Conservation (phyloP, 2,329 filamentous ascomycete genomes). For the Myriosclerotinia duriaeana region DNA sequence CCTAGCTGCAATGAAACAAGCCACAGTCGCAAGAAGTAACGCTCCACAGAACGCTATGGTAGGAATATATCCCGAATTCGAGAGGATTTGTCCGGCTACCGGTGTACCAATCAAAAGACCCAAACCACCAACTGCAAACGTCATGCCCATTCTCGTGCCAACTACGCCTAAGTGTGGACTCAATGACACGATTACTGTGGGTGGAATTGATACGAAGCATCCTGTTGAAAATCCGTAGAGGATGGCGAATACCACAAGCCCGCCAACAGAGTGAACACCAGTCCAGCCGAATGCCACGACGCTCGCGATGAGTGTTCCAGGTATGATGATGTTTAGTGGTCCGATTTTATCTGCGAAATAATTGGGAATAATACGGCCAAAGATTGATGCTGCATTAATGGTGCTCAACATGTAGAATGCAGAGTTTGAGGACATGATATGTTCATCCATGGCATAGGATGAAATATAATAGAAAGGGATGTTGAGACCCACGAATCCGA, state of each 20-base stretch:
- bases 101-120: conserved; percentile 28
- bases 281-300: conserved; percentile 27
- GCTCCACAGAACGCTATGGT: conserved; percentile 18
- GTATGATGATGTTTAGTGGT: conserved; percentile 41
- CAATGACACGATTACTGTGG: conserved; percentile 25
- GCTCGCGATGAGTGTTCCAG: conserved; percentile 24
- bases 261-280: conserved; percentile 23
- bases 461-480: conserved; percentile 32
- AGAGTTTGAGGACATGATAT: conserved; percentile 25
- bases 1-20: conserved; percentile 11
- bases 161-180: conserved; percentile 23
- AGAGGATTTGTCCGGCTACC: conserved; percentile 19
- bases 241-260: conserved; percentile 26
- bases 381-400: conserved; percentile 31
- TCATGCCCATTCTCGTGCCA: conserved; percentile 28
- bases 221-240: conserved; percentile 32
- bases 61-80: conserved; percentile 11
- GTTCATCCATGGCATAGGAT: conserved; percentile 25
- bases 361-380: conserved; percentile 31
- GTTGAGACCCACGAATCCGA: conserved; percentile 42
- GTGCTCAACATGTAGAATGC: conserved; percentile 32
- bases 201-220: conserved; percentile 27
- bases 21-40: conserved; percentile 1
- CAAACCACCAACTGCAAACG: conserved; percentile 21
- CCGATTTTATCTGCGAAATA: conserved; percentile 29